These are phyloP conservation scores for Mytilinidion resinicola DNA, from an alignment of 495 filamentous ascomycete species.

Conservation along the genomic window DNA sequence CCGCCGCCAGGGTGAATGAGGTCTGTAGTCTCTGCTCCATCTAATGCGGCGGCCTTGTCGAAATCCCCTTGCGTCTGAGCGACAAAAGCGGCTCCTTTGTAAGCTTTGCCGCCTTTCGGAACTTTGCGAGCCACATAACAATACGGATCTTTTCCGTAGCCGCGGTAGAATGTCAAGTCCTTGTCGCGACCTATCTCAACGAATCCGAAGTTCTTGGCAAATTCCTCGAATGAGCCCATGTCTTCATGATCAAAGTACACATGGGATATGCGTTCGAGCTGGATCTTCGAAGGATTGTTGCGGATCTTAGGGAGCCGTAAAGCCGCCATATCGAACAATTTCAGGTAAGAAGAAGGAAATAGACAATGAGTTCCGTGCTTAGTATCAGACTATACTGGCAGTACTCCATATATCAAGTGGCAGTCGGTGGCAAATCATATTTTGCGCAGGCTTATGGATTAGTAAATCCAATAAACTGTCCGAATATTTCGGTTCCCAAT, in stretches of 20 bases:
- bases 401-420: too few species aligned
- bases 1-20: too few species aligned
- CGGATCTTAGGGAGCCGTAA: too few species aligned
- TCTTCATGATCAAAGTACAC: not conserved
- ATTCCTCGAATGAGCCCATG: not conserved
- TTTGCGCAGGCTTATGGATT: too few species aligned
- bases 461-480: too few species aligned
- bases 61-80: conserved; percentile 26
- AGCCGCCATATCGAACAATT: too few species aligned
- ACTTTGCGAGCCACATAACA: conserved; percentile 30
- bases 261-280: conserved; percentile 1
- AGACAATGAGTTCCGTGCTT: too few species aligned
- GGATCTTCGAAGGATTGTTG: too few species aligned
- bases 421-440: too few species aligned
- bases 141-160: conserved; percentile 32
- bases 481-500: too few species aligned
- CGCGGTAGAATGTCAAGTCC: conserved; percentile 25
- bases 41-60: conserved; percentile 16
- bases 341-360: too few species aligned
- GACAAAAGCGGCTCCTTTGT: conserved; percentile 29
- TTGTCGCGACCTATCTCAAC: conserved; percentile 24
- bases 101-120: conserved; percentile 19
- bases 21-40: not conserved
- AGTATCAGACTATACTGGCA: too few species aligned
- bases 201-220: conserved; percentile 31